Evolutionary conservation across 2,329 filamentous ascomycete species (phyloP).

Genomic region (Beauveria sp.): DNA sequence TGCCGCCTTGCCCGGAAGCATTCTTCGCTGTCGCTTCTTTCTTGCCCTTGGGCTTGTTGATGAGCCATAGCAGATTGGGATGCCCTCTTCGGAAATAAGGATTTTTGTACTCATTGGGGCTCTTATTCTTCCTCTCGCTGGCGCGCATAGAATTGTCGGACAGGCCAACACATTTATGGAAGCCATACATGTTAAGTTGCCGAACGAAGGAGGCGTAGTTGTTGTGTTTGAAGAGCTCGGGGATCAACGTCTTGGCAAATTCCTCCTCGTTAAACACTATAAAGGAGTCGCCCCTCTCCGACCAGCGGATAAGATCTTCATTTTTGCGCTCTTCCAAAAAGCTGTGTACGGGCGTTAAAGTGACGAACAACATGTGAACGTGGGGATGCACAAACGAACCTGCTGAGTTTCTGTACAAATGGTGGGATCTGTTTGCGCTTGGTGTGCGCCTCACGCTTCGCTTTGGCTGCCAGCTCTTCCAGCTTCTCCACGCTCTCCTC

Average conservation of each 20-base stretch:
- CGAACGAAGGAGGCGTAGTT: constrained; percentile 96
- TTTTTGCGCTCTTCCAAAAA: constrained; percentile 92
- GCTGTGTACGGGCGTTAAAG: constrained; percentile 40
- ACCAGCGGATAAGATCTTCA: constrained; percentile 93
- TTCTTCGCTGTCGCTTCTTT: constrained; percentile 51
- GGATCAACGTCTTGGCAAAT: constrained; percentile 93
- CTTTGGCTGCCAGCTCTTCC: constrained; percentile 69
- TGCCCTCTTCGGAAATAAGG: constrained; percentile 91
- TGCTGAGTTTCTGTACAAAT: constrained; percentile 96
- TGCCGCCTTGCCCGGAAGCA: constrained; percentile 60
- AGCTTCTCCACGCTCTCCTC: constrained; percentile 70
- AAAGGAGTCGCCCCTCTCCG: constrained; percentile 91
- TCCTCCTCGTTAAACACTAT: constrained; percentile 96
- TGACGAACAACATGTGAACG: neutral
- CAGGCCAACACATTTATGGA: constrained; percentile 89
- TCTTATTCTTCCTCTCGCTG: constrained; percentile 94
- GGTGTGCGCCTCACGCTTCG: constrained; percentile 78
- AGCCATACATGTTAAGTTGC: constrained; percentile 95
- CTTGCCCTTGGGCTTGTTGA: constrained; percentile 78
- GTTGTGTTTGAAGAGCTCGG: constrained; percentile 98
- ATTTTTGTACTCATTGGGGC: constrained; percentile 95
- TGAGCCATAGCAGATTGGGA: constrained; percentile 88
- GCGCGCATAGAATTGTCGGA: constrained; percentile 98
- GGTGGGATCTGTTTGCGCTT: constrained; percentile 95
- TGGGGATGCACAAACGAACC: constrained; percentile 47